Evolutionary conservation across 2,329 filamentous ascomycete species (phyloP).

Genomic region (Nemania sp.): DNA sequence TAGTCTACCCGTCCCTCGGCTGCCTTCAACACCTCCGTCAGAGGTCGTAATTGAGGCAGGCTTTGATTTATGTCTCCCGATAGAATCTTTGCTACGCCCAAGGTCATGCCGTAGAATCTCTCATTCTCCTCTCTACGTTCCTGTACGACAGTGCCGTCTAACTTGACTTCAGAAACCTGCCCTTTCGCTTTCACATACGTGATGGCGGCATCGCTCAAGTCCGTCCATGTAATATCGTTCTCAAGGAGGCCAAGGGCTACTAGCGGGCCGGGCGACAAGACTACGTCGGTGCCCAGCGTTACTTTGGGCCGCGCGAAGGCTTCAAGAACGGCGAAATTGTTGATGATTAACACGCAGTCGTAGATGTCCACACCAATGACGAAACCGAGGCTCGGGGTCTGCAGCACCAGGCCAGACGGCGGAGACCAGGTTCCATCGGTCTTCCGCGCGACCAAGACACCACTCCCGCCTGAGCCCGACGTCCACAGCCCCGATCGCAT

Average conservation of each 20-base stretch:
- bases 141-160: conserved; percentile 59
- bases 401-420: conserved; percentile 86
- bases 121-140: conserved; percentile 64
- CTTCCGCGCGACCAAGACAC: conserved; percentile 80
- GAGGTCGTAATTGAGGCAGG: conserved; percentile 57
- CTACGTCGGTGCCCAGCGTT: conserved; percentile 81
- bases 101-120: conserved; percentile 55
- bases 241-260: conserved; percentile 57
- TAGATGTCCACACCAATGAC: conserved; percentile 92
- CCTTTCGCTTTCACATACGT: conserved; percentile 63
- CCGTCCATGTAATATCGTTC: conserved; percentile 54
- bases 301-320: conserved; percentile 79
- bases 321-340: conserved; percentile 80
- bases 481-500: conserved; percentile 94
- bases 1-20: conserved; percentile 82
- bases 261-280: conserved; percentile 75
- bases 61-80: conserved; percentile 59
- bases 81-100: conserved; percentile 59
- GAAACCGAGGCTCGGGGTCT: conserved; percentile 87
- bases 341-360: conserved; percentile 92
- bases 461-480: conserved; percentile 87
- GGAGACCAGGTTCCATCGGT: conserved; percentile 89
- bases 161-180: conserved; percentile 56
- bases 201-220: conserved; percentile 58
- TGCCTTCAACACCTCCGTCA: conserved; percentile 84